phyloP scores from a whole-genome alignment of 495 filamentous ascomycete genomes.

The Halenospora varia region DNA sequence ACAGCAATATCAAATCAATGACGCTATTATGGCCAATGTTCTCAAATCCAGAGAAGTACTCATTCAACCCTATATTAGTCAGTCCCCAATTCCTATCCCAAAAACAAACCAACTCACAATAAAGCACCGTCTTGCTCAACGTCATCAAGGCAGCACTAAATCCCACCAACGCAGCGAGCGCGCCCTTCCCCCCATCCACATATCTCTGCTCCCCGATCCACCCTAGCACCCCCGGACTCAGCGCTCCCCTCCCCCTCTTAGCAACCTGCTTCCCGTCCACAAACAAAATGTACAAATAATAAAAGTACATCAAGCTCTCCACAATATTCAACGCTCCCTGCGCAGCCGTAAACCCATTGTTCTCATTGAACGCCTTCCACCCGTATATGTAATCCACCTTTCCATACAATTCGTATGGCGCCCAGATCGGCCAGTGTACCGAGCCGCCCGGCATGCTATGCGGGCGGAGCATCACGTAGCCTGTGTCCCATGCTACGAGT shows the following conservation, averaged over 20 bases:
- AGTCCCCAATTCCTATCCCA: not conserved
- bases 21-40: constrained; percentile 74
- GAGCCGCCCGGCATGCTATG: constrained; percentile 77
- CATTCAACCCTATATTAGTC: constrained; percentile 60
- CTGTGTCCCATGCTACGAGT: constrained; percentile 77
- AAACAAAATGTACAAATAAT: constrained; percentile 63
- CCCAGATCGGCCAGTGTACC: constrained; percentile 71
- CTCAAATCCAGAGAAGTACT: constrained; percentile 70
- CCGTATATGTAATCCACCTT: constrained; percentile 82
- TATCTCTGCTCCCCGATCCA: constrained; percentile 45
- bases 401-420: constrained; percentile 79
- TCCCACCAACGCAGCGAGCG: constrained; percentile 59
- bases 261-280: constrained; percentile 36
- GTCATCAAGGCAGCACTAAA: constrained; percentile 76
- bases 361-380: constrained; percentile 65
- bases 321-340: constrained; percentile 70
- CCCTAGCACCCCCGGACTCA: constrained; percentile 37
- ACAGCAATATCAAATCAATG: constrained; percentile 55
- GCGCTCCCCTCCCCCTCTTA: constrained; percentile 31
- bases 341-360: constrained; percentile 76
- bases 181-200: constrained; percentile 56
- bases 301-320: constrained; percentile 67
- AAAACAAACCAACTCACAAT: constrained; percentile 54
- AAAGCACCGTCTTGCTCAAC: constrained; percentile 80
- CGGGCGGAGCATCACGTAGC: constrained; percentile 79